Conservation (phyloP, 179 eudicot genomes). For the Patellifolia procumbens region DNA sequence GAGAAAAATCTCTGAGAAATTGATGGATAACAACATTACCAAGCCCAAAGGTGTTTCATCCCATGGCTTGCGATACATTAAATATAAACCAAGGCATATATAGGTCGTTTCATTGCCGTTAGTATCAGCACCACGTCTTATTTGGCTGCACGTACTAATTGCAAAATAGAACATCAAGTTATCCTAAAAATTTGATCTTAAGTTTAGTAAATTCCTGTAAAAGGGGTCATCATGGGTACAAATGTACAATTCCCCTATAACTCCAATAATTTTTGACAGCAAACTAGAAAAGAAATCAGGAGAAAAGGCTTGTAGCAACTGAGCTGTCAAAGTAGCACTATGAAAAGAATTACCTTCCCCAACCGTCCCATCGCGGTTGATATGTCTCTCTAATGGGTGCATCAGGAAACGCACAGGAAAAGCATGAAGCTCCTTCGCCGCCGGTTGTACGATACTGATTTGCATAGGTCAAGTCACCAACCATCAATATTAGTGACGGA, state of each 20-base stretch:
- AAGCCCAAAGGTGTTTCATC: background rate
- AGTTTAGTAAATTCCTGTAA: background rate
- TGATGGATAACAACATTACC: background rate
- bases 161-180: background rate
- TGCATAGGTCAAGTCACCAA: slow-evolving; percentile 85
- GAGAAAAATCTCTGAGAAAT: background rate
- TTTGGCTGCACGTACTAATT: background rate
- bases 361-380: slow-evolving; percentile 97
- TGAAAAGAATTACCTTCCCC: slow-evolving; percentile 70
- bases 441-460: slow-evolving; percentile 83
- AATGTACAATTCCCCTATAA: too few relatives aligned
- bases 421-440: slow-evolving; percentile 75
- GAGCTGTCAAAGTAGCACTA: background rate
- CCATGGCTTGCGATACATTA: background rate
- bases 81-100: background rate
- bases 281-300: background rate
- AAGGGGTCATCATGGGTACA: background rate
- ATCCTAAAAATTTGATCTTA: background rate
- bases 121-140: background rate
- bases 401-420: slow-evolving; percentile 69
- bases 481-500: slow-evolving; percentile 71
- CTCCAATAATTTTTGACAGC: background rate
- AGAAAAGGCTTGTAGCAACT: background rate
- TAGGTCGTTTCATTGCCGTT: background rate
- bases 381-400: slow-evolving; percentile 80